These are phyloP conservation scores for Malus fusca DNA, from an alignment of 306 rosid species.

Conservation along the genomic window DNA sequence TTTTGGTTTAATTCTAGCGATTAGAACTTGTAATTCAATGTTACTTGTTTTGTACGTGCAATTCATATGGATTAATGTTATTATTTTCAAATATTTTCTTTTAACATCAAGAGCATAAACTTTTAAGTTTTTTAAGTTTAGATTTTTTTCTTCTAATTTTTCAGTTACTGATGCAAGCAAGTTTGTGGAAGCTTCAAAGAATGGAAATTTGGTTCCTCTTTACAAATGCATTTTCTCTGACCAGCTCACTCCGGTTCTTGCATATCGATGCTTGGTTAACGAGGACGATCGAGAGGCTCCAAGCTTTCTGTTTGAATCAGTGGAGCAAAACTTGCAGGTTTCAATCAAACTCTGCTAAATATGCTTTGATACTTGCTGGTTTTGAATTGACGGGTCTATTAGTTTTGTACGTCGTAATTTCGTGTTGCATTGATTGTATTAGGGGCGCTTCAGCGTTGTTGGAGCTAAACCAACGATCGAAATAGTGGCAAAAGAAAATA, in stretches of 20 bases:
- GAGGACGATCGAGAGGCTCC: constrained; percentile 74
- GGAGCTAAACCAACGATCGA: constrained; percentile 80
- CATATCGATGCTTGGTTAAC: constrained; percentile 58
- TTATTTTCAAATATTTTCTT: background rate
- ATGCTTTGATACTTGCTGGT: background rate
- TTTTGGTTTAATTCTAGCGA: no score
- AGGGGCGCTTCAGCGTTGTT: constrained; percentile 81
- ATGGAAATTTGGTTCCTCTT: constrained; percentile 61
- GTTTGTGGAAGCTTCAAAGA: constrained; percentile 51
- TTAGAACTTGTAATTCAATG: no score
- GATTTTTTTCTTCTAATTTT: background rate
- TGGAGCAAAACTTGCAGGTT: constrained; percentile 41
- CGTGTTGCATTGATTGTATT: constrained; percentile 14
- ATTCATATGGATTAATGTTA: background rate
- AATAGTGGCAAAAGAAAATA: constrained; percentile 70
- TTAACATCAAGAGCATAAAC: background rate
- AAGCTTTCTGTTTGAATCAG: constrained; percentile 81
- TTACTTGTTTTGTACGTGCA: background rate
- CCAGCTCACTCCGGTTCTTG: constrained; percentile 73
- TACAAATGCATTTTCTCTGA: constrained; percentile 61
- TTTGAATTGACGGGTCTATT: background rate
- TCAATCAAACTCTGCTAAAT: constrained; percentile 22
- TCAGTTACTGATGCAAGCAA: constrained; percentile 32
- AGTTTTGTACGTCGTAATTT: background rate
- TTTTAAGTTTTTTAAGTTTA: background rate